A percentile compares a stretch with the other conserved stretches of the same genome.
Evolutionary conservation across 1,284 basidiomycete species (phyloP).

Genomic region (Filobasidium uniguttulatum): DNA sequence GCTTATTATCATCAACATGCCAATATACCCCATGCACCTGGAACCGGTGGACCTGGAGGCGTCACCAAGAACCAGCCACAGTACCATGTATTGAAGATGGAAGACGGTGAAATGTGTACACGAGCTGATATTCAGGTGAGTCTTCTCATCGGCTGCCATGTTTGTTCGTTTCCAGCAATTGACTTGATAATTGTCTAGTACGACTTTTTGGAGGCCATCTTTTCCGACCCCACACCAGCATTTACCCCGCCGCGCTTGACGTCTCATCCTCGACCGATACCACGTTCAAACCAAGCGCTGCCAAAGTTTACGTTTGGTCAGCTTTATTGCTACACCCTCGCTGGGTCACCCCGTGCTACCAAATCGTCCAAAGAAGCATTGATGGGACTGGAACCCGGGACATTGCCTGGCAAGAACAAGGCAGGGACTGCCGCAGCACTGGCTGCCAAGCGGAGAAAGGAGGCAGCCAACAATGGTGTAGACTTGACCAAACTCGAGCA

Average conservation of each 20-base stretch:
- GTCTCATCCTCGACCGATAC: constrained; percentile 37
- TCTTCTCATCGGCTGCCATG: neutral
- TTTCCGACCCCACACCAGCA: constrained; percentile 51
- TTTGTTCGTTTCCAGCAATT: neutral
- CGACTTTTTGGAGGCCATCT: constrained; percentile 65
- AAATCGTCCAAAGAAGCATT: constrained; percentile 77
- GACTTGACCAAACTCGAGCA: constrained; percentile 1
- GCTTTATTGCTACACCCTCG: constrained; percentile 65
- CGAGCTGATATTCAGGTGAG: constrained; percentile 15
- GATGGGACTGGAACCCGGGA: constrained; percentile 57
- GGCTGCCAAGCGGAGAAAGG: constrained; percentile 6
- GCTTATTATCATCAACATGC: no score
- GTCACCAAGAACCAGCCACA: constrained; percentile 13
- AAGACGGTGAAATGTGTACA: constrained; percentile 16
- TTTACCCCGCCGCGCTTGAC: constrained; percentile 50
- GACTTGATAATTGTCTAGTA: constrained; percentile 54
- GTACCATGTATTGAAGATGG: constrained; percentile 15
- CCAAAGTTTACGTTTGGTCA: constrained; percentile 55
- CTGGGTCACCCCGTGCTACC: constrained; percentile 67
- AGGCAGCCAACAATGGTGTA: neutral
- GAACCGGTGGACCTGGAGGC: neutral
- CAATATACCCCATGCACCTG: no score
- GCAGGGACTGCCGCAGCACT: constrained; percentile 6
- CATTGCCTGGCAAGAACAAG: constrained; percentile 15
- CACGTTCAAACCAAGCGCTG: constrained; percentile 22